These are phyloP conservation scores for Gnomoniopsis sp. DNA, from an alignment of 2,329 filamentous ascomycete species.

Conservation along the genomic window DNA sequence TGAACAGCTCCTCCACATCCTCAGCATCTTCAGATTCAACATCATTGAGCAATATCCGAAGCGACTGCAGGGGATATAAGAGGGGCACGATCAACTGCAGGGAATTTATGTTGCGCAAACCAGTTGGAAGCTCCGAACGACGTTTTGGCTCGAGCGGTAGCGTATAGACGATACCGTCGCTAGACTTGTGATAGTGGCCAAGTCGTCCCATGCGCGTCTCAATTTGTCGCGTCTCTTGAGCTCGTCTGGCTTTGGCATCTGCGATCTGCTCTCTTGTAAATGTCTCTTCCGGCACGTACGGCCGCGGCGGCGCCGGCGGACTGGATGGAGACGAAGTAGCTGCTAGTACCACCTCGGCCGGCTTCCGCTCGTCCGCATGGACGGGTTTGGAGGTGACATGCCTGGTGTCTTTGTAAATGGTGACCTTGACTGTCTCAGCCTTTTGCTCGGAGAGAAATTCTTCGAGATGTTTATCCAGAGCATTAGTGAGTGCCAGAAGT, in stretches of 20 bases:
- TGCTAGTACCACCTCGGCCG: not conserved
- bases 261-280: conserved; percentile 59
- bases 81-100: conserved; percentile 67
- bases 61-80: conserved; percentile 68
- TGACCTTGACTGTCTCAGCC: conserved; percentile 68
- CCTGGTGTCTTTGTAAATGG: conserved; percentile 57
- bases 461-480: conserved; percentile 71
- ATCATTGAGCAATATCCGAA: conserved; percentile 63
- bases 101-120: conserved; percentile 59
- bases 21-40: conserved; percentile 58
- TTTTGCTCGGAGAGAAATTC: conserved; percentile 65
- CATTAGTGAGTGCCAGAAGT: conserved; percentile 64
- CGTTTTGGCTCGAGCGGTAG: conserved; percentile 67
- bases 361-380: not conserved
- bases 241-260: conserved; percentile 60
- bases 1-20: conserved; percentile 63
- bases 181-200: conserved; percentile 63
- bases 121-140: conserved; percentile 55
- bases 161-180: conserved; percentile 67
- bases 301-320: conserved; percentile 15
- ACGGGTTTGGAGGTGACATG: conserved; percentile 32
- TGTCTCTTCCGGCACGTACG: conserved; percentile 41
- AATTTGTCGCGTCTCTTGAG: conserved; percentile 66
- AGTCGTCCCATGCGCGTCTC: conserved; percentile 71
- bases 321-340: not conserved